Conservation (phyloP, 768 basidiomycete species). For the Trametes cubensis region DNA sequence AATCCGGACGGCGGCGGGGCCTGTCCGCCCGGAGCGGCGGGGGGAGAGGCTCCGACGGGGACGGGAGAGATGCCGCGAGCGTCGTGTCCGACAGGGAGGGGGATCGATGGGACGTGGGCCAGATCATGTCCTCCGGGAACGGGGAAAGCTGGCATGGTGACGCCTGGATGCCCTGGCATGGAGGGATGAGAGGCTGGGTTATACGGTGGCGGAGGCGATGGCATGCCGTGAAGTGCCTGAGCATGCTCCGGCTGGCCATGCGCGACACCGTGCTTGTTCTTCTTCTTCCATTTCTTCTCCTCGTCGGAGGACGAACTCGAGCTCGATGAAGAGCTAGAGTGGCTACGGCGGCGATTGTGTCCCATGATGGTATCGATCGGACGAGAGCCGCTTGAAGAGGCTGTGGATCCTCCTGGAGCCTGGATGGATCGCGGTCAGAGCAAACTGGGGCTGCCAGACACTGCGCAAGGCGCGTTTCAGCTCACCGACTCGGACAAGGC, state of each 20-base stretch:
- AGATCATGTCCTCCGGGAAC: slow-evolving; percentile 3
- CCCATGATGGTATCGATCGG: slow-evolving; percentile 5
- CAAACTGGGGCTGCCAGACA: no score
- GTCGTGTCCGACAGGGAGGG: neutral
- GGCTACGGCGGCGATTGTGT: slow-evolving; percentile 28
- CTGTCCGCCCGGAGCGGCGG: slow-evolving; percentile 17
- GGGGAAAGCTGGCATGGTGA: slow-evolving; percentile 14
- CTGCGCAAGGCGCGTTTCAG: no score
- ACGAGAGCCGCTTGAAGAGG: neutral
- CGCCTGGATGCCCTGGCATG: neutral
- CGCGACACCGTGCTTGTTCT: slow-evolving; percentile 26
- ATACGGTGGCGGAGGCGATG: neutral
- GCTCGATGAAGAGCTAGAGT: slow-evolving; percentile 27
- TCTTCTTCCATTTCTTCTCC: slow-evolving; percentile 36
- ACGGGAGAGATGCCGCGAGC: slow-evolving; percentile 3
- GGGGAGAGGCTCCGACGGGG: neutral
- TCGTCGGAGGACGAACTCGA: slow-evolving; percentile 29
- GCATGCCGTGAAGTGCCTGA: slow-evolving; percentile 10
- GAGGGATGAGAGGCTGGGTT: neutral
- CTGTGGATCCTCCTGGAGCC: neutral
- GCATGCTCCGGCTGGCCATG: slow-evolving; percentile 13
- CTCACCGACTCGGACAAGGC: no score
- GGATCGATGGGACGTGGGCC: slow-evolving; percentile 17
- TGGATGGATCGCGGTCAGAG: no score
- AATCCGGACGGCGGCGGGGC: slow-evolving; percentile 63